Evolutionary conservation across 345 rosid genomes (phyloP).

Genomic region (Aegle marmelos): DNA sequence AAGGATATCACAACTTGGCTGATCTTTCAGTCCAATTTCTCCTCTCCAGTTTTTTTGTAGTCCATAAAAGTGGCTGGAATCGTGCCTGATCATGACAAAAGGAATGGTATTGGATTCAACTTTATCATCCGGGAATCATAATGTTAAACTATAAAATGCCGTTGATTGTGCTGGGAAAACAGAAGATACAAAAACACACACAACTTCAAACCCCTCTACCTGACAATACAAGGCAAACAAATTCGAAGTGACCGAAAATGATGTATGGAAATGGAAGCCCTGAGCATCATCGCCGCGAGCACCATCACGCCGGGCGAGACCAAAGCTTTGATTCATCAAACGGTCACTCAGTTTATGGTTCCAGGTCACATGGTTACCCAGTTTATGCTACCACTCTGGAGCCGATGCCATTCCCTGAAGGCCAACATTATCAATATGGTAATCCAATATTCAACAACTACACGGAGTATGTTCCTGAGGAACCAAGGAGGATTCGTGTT

Average conservation of each 20-base stretch:
- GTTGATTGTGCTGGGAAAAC: neutral
- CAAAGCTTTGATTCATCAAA: constrained; percentile 6
- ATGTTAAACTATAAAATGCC: constrained; percentile 21
- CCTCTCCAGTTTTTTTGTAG: neutral
- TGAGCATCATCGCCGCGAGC: constrained; percentile 1
- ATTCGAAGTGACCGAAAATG: constrained; percentile 9
- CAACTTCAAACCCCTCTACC: neutral
- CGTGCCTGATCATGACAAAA: neutral
- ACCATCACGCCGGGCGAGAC: constrained; percentile 1
- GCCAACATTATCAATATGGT: neutral
- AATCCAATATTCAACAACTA: neutral
- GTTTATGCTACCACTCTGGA: neutral
- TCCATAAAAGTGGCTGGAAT: constrained; percentile 5
- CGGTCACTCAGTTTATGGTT: neutral
- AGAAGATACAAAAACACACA: neutral
- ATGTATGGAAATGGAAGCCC: neutral
- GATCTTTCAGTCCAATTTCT: neutral
- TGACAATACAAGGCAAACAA: neutral
- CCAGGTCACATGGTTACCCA: neutral
- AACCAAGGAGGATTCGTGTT: constrained; percentile 7
- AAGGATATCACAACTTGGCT: neutral
- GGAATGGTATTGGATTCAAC: constrained; percentile 32
- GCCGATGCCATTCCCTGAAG: neutral
- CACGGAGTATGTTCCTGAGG: neutral
- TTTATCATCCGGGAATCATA: constrained; percentile 19